Evolutionary conservation across 192 early-diverging fungal species (phyloP).

Genomic region (Entophlyctis luteolus): DNA sequence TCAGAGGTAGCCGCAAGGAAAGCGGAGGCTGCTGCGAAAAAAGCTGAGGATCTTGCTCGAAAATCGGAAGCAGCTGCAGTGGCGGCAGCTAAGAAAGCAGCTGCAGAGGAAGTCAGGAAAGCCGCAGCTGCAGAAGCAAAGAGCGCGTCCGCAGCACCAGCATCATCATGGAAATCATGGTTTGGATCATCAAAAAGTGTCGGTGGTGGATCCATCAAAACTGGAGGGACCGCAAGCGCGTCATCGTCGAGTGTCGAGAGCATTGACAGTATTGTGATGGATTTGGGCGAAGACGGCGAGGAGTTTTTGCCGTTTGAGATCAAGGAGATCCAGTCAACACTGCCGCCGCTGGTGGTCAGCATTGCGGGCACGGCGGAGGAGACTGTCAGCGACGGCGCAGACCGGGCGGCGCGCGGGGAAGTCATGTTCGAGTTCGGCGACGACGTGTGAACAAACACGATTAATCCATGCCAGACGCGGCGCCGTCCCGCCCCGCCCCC

Average conservation of each 20-base stretch:
- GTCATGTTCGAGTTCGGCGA: too few species aligned
- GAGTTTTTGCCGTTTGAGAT: conserved; percentile 17
- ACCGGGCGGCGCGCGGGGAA: too few species aligned
- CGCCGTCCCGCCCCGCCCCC: too few species aligned
- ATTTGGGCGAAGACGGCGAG: background rate
- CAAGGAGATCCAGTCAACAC: conserved; percentile 24
- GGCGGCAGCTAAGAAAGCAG: conserved; percentile 24
- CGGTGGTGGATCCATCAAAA: background rate
- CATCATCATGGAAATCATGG: background rate
- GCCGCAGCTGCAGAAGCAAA: background rate
- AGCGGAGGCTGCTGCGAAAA: conserved; percentile 4
- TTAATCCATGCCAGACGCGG: too few species aligned
- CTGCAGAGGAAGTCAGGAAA: too few species aligned
- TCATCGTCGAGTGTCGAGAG: background rate
- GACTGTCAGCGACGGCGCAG: too few species aligned
- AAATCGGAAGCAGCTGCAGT: conserved; percentile 5
- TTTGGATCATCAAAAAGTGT: background rate
- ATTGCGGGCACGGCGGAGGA: too few species aligned
- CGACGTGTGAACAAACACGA: too few species aligned
- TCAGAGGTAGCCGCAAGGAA: conserved; percentile 7
- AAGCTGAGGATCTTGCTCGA: conserved; percentile 12
- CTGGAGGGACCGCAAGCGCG: background rate
- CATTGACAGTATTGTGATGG: background rate
- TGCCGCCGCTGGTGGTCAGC: conserved; percentile 22
- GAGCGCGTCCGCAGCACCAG: too few species aligned